These are phyloP conservation scores for Amylocarpus encephaloides DNA, from an alignment of 2,329 filamentous ascomycete species.

Conservation along the genomic window DNA sequence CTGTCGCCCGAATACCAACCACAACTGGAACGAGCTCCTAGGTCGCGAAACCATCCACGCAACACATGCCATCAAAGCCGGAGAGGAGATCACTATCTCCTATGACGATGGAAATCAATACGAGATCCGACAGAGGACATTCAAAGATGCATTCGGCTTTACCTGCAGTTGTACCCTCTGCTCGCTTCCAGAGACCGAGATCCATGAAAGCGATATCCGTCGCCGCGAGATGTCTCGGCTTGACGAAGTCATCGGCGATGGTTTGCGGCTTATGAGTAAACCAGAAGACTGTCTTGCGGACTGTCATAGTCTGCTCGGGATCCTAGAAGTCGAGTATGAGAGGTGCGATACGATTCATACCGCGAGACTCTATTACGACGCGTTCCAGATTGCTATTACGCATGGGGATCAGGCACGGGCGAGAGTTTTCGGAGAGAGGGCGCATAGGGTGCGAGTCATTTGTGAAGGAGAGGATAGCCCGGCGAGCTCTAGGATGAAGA, in stretches of 20 bases:
- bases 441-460: constrained; percentile 29
- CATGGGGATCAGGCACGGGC: constrained; percentile 39
- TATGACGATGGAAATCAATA: constrained; percentile 13
- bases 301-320: constrained; percentile 26
- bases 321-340: constrained; percentile 21
- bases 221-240: constrained; percentile 28
- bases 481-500: constrained; percentile 20
- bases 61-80: constrained; percentile 12
- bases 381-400: constrained; percentile 35
- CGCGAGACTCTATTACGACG: constrained; percentile 36
- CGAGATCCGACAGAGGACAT: constrained; percentile 5
- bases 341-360: constrained; percentile 14
- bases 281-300: constrained; percentile 26
- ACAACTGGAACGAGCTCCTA: constrained; percentile 15
- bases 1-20: constrained; percentile 19
- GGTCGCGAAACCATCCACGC: constrained; percentile 19
- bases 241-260: constrained; percentile 29
- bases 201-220: constrained; percentile 29
- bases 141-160: constrained; percentile 33
- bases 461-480: constrained; percentile 36
- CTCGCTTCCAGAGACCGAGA: constrained; percentile 18
- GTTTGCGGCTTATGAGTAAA: constrained; percentile 20
- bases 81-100: constrained; percentile 21
- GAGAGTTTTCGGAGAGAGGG: constrained; percentile 35
- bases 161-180: constrained; percentile 28